phyloP scores from a whole-genome alignment of 805 yeast species.

The Torulaspora gathmanii region DNA sequence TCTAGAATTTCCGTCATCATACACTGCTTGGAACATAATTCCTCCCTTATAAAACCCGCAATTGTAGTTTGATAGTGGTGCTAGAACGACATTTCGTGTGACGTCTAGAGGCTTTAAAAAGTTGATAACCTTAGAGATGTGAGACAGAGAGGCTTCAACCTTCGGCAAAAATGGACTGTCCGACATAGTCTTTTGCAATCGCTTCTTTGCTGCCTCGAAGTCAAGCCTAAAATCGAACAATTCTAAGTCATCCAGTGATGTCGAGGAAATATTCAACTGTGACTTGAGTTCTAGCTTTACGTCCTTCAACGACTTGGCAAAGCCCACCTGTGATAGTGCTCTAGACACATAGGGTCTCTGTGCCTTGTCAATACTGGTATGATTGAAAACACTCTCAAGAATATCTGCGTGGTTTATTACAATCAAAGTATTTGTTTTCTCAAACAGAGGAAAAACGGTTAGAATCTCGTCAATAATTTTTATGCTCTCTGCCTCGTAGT shows the following conservation, averaged over 20 bases:
- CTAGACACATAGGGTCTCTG: slow-evolving; percentile 65
- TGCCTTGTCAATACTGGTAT: slow-evolving; percentile 72
- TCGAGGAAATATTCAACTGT: slow-evolving; percentile 72
- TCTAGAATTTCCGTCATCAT: slow-evolving; percentile 51
- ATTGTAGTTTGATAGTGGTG: slow-evolving; percentile 83
- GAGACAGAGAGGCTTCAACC: slow-evolving; percentile 58
- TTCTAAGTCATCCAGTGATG: slow-evolving; percentile 75
- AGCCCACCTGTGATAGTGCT: slow-evolving; percentile 70
- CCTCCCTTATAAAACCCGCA: slow-evolving; percentile 74
- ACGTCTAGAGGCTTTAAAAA: slow-evolving; percentile 58
- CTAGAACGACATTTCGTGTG: slow-evolving; percentile 51
- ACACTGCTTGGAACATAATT: slow-evolving; percentile 81
- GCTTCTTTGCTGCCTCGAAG: slow-evolving; percentile 57
- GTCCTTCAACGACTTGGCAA: slow-evolving; percentile 59
- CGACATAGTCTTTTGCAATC: slow-evolving; percentile 64
- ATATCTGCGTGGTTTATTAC: slow-evolving; percentile 79
- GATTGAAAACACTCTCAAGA: slow-evolving; percentile 69
- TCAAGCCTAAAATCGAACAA: slow-evolving; percentile 72
- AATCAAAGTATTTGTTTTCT: slow-evolving; percentile 50
- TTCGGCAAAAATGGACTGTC: slow-evolving; percentile 61
- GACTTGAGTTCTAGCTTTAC: slow-evolving; percentile 50
- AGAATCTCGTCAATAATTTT: slow-evolving; percentile 76
- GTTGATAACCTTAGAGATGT: slow-evolving; percentile 55
- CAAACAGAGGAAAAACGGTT: slow-evolving; percentile 60
- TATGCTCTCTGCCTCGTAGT: slow-evolving; percentile 83